Evolutionary conservation across 148 eudicot species (phyloP).

Genomic region (Oxyria digyna): DNA sequence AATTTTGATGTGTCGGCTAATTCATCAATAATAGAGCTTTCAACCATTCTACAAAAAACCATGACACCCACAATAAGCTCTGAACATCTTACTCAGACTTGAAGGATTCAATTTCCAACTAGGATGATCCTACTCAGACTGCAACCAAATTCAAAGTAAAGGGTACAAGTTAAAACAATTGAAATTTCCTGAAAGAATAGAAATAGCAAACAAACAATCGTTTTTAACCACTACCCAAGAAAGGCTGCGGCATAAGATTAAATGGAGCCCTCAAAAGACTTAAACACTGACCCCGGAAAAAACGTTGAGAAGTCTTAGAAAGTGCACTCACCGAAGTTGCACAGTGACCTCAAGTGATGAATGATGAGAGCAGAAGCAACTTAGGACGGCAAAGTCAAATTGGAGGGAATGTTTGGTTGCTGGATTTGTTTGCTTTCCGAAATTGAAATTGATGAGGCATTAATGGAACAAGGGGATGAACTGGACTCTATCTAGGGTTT

Average conservation of each 20-base stretch:
- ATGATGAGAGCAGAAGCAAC: not conserved
- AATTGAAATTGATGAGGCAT: conserved; percentile 1
- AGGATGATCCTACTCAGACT: conserved; percentile 5
- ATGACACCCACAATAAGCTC: not conserved
- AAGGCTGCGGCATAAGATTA: not conserved
- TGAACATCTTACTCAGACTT: conserved; percentile 1
- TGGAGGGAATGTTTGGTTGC: not conserved
- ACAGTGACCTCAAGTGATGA: not conserved
- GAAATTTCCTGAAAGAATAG: not conserved
- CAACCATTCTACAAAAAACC: conserved; percentile 21
- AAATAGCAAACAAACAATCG: conserved; percentile 1
- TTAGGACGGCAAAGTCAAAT: not conserved
- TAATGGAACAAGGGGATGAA: not conserved
- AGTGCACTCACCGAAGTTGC: conserved; percentile 4
- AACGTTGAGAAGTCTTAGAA: not conserved
- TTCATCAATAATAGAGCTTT: conserved; percentile 8
- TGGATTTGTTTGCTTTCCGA: not conserved
- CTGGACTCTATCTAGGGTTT: conserved; percentile 8
- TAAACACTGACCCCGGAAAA: not conserved
- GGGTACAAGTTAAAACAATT: not conserved
- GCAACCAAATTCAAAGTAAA: not conserved
- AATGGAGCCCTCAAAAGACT: not conserved
- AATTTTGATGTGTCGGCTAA: conserved; percentile 4
- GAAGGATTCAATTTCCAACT: conserved; percentile 1
- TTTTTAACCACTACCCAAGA: conserved; percentile 8